Conservation (phyloP, 345 rosid genomes). For the Hibiscus syriacus region DNA sequence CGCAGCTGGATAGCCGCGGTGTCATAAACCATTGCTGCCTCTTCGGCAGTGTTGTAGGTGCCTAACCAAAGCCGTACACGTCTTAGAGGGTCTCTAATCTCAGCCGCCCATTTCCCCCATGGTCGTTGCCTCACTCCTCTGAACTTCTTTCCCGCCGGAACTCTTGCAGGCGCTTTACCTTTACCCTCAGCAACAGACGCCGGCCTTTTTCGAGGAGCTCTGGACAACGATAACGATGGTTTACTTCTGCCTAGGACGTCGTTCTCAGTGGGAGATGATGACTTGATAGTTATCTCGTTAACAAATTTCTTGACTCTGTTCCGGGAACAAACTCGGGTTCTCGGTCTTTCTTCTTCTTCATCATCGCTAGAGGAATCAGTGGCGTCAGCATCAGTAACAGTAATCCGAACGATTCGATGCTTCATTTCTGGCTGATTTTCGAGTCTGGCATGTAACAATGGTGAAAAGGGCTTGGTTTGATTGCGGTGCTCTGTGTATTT, state of each 20-base stretch:
- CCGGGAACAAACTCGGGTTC: neutral
- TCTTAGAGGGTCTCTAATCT: slow-evolving; percentile 77
- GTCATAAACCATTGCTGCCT: slow-evolving; percentile 89
- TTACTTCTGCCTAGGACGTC: slow-evolving; percentile 13
- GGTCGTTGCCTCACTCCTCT: slow-evolving; percentile 93
- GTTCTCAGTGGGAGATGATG: neutral
- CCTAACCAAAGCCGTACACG: slow-evolving; percentile 90
- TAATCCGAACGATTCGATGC: slow-evolving; percentile 58
- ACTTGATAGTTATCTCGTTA: slow-evolving; percentile 53
- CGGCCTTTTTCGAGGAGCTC: slow-evolving; percentile 6
- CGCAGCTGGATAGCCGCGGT: slow-evolving; percentile 90
- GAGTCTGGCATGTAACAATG: neutral
- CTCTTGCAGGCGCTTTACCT: neutral
- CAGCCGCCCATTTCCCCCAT: slow-evolving; percentile 99
- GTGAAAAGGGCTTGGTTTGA: slow-evolving; percentile 22
- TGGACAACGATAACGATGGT: neutral
- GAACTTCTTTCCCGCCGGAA: slow-evolving; percentile 44
- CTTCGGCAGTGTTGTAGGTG: slow-evolving; percentile 85
- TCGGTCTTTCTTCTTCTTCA: slow-evolving; percentile 21
- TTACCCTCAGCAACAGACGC: slow-evolving; percentile 9
- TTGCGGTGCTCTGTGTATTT: slow-evolving; percentile 53
- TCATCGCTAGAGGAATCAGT: slow-evolving; percentile 97
- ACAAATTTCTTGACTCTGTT: slow-evolving; percentile 56
- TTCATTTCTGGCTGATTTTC: slow-evolving; percentile 8
- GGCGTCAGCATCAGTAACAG: slow-evolving; percentile 74